Conservation (phyloP, 345 rosid species). For the Pistacia vera region DNA sequence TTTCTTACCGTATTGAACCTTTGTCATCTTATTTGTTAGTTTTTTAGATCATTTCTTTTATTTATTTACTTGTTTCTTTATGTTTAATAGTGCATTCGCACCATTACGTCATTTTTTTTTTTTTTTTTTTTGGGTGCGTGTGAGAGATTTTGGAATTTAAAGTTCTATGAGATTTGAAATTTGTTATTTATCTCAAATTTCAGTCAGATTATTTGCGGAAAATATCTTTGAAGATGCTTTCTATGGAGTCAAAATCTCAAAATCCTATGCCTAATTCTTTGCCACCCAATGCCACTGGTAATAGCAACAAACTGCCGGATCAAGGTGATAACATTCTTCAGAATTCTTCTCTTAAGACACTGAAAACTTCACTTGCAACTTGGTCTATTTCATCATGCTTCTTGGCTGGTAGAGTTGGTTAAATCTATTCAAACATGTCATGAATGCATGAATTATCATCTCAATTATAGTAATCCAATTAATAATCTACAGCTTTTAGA, state of each 20-base stretch:
- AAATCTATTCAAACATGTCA: background rate
- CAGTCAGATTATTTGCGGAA: constrained; percentile 78
- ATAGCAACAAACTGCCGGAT: constrained; percentile 50
- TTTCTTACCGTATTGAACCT: background rate
- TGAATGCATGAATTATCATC: background rate
- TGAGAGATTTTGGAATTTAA: background rate
- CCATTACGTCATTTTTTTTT: background rate
- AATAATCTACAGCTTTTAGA: background rate
- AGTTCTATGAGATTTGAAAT: background rate
- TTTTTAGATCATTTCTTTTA: background rate
- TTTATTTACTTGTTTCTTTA: background rate
- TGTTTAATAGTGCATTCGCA: background rate
- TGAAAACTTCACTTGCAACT: background rate
- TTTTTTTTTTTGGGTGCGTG: background rate
- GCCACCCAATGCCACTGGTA: constrained; percentile 40
- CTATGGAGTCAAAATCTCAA: constrained; percentile 76
- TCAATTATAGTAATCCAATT: too few relatives aligned
- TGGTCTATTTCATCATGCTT: background rate
- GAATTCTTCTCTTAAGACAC: constrained; percentile 4
- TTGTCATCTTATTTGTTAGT: background rate
- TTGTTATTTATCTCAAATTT: constrained; percentile 22
- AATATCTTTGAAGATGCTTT: constrained; percentile 86
- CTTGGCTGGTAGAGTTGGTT: background rate
- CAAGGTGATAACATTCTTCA: constrained; percentile 39
- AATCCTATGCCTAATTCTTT: constrained; percentile 2